Evolutionary conservation across 208 protist species (phyloP), one percentile per base, ranked within the genome.

Genomic region (Spongospora subterranea): DNA sequence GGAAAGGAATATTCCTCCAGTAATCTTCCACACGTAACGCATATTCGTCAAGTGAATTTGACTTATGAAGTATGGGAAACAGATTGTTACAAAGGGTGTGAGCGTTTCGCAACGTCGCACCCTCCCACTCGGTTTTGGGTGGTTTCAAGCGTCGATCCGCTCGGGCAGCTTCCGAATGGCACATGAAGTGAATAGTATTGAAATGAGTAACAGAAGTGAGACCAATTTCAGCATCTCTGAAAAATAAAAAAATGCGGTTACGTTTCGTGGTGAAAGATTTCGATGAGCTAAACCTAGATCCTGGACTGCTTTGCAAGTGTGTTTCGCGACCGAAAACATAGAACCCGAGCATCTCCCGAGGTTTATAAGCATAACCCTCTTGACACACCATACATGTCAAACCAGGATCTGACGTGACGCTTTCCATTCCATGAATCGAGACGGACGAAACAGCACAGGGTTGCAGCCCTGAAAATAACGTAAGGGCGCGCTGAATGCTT

Each of bases 91-190:
- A 97, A 65, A 91, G 90, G 0, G 94, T 96, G 24, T 95, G 88
- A 54, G 93, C 91, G 93, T 97, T 97, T 46, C 96, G 93, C 1
- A 97, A 89, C 0, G 93, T 92, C 35, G 96, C 96, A 1, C 96
- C 96, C 46, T 97, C 96, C 96, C 96, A 97, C 76, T 97, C 96
- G 50, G 92, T 43, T 89, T 96, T 96, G 71, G 93, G 92, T 0
- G 91, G 88, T 46, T 95, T 95, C 66, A 94, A 77, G 0, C 64
- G 13, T 0, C 93, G 60, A 76, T 97, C 96, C 0, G 94, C 95
- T 0, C 91, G 77, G 29, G 93, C 90, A 0, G 95, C 94, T 43
- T 95, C 93, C 40, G 77, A 38, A 90, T 97, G 96, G 93, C 96
- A 97, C 0, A 66, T 76, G 38, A 92, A 93, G 88, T 97, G 96